Base-by-base conservation (phyloP, 768 basidiomycete species). In the Auricularia sp. region DNA sequence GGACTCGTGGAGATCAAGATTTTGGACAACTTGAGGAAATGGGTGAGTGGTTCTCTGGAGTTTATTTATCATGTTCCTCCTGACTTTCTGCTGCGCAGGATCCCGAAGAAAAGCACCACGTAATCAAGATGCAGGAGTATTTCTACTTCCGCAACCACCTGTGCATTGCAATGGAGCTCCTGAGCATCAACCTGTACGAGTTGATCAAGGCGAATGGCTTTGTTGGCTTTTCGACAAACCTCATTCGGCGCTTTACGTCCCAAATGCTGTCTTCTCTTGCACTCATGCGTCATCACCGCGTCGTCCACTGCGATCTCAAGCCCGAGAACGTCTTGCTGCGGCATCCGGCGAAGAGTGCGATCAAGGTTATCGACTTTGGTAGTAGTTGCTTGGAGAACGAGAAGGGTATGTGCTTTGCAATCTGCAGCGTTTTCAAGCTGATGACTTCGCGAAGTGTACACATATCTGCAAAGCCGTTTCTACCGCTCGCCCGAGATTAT, bases 401-500 rank as follows among this genome's bases (percentile, higher is more conserved):
- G 78, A 98, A 98, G 80, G 96, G 95, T 96, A 71, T 67, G 89
- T 67, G 16, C 77, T 6, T 14, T 33, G n/a, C 21, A 45, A 45
- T 47, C 45, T 33, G 47, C 24, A 4, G 34, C 16, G 16, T 21
- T 56, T 44, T 59, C 8, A 37, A 1, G 3, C 47, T 65, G 39
- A 56, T 37, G 70, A 62, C 42, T 59, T 54, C 66, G 54, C 33
- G 3, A 67, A 99, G 97, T 99, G 68, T 99, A 98, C 75, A 99
- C 97, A 1, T 99, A 99, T 73, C 98, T 99, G 68, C 97, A 98
- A 76, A 96, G 94, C 77, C 92, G 97, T 51, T 99, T 99, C 80
- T 99, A 99, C 78, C 93, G 97, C n/a, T 97, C 94, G 21, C 97
- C 97, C 3, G 97, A 99, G 77, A 96, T 99, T 70, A 99, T 99